Evolutionary conservation across 2,329 filamentous ascomycete species (phyloP).

Genomic region (Rhinocladiella similis): DNA sequence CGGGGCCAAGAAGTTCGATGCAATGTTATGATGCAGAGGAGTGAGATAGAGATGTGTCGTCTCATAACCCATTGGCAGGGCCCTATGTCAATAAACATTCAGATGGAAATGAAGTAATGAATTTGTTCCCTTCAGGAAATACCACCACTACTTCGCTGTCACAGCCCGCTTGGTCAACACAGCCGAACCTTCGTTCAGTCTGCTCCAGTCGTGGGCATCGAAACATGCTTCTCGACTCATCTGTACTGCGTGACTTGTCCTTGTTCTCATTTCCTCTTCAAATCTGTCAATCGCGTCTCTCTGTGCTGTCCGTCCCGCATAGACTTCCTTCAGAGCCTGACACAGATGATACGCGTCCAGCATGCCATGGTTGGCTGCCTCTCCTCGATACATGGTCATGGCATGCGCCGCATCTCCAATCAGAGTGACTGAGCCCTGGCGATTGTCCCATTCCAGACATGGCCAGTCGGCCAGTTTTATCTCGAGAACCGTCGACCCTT

Average conservation of each 20-base stretch:
- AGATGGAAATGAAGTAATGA: too few relatives aligned
- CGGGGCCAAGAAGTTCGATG: too few relatives aligned
- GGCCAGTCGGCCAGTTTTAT: conserved; percentile 32
- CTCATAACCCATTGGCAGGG: too few relatives aligned
- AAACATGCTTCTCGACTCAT: conserved; percentile 37
- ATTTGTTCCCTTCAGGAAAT: too few relatives aligned
- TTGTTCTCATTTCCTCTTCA: conserved; percentile 35
- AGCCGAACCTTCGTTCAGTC: conserved; percentile 33
- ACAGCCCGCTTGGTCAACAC: conserved; percentile 29
- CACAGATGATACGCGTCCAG: conserved; percentile 31
- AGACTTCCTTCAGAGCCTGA: conserved; percentile 13
- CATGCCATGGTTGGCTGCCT: conserved; percentile 37
- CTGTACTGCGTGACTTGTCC: conserved; percentile 34
- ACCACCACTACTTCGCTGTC: neutral
- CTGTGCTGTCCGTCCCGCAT: neutral
- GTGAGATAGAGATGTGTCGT: too few relatives aligned
- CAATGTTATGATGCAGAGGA: too few relatives aligned
- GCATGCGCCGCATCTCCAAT: conserved; percentile 41
- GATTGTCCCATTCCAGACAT: conserved; percentile 33
- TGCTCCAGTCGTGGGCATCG: conserved; percentile 37
- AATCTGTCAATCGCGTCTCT: conserved; percentile 30
- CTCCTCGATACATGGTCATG: conserved; percentile 39
- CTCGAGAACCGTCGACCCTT: conserved; percentile 31
- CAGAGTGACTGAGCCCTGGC: conserved; percentile 33
- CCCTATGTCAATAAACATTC: too few relatives aligned